Evolutionary conservation across 345 rosid species (phyloP), one percentile per base, ranked within the genome.

Genomic region (Citropsis articulata): DNA sequence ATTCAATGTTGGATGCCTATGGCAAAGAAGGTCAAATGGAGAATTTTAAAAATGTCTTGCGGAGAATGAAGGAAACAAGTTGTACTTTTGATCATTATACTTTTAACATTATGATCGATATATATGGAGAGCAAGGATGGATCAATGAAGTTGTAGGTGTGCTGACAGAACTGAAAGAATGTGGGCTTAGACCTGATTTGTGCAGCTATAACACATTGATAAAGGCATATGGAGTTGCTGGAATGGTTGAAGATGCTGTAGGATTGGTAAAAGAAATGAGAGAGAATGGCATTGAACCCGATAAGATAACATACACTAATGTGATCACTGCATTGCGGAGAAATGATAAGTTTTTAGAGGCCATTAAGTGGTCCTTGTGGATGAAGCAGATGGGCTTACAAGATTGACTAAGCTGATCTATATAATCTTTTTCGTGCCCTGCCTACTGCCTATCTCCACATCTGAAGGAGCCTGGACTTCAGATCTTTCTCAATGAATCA

Each of bases 281-380:
- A 68, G 82, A 63, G 62, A 86, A 73, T 72, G 92, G 90, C 71
- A 83, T 92, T 40, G 85, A 87, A 77, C 97, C 98, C 79, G 94
- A 95, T 77, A 91, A 78, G 84, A 89, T 88, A 78, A 95, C 97
- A 31, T 92, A 88, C 84, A 79, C 80, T 82, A 93, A 90, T 91
- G 50, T 95, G 87, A 86, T 93, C 67, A 77, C 85, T 63, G 97
- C 97, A 57, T 80, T 93, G 80, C 90, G 77, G 57, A 92, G 75
- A 85, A 95, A 95, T 77, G 98, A 92, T 62, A 80, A 92, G 75
- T 90, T 88, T 80, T 88, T 95, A 77, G 98, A 95, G 84, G 98
- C 98, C 84, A 85, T 93, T 16, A 91, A 87, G 82, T 95, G 98
- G 98, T 95, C 98, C 63, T 88, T 95, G 90, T 93, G 98, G 98